A percentile compares a stretch with the other conserved stretches of the same genome.
Conservation (phyloP, 2,329 filamentous ascomycete species). For the Periconia macrospinosa region DNA sequence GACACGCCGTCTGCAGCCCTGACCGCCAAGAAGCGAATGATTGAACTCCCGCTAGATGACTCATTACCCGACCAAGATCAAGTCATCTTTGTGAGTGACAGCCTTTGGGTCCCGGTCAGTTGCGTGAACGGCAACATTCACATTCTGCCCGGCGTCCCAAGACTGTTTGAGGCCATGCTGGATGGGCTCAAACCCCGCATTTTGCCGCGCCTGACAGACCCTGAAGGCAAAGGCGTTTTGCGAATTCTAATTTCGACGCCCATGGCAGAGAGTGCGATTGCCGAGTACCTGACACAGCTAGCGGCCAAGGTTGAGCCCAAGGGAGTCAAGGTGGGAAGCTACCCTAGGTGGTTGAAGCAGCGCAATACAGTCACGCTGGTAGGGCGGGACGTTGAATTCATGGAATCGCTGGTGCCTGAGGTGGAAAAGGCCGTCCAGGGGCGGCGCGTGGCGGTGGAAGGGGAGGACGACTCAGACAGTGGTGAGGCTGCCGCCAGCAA, state of each 20-base stretch:
- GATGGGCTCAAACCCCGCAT: conserved; percentile 74
- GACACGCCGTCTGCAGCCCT: conserved; percentile 76
- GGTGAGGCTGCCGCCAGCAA: conserved; percentile 41
- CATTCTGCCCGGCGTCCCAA: conserved; percentile 87
- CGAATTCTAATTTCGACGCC: conserved; percentile 86
- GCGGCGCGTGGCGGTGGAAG: conserved; percentile 68
- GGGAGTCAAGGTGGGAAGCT: conserved; percentile 92
- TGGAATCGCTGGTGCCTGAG: conserved; percentile 78
- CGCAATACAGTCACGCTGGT: conserved; percentile 90
- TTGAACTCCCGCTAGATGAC: conserved; percentile 78
- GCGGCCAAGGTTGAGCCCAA: conserved; percentile 71
- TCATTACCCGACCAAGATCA: conserved; percentile 67
- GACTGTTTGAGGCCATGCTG: conserved; percentile 78
- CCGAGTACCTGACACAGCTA: conserved; percentile 78
- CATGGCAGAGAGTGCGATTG: conserved; percentile 81
- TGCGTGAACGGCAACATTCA: conserved; percentile 93
- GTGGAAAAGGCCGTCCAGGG: conserved; percentile 78
- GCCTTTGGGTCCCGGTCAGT: conserved; percentile 87
- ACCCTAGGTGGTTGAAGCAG: conserved; percentile 87
- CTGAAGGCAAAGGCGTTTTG: conserved; percentile 77
- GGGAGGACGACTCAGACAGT: conserved; percentile 52
- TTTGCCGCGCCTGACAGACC: conserved; percentile 72
- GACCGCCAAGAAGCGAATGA: conserved; percentile 87
- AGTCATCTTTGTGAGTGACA: conserved; percentile 75
- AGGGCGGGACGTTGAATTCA: conserved; percentile 69